Conservation (phyloP, 306 rosid genomes). For the Mimosa bimucronata region DNA sequence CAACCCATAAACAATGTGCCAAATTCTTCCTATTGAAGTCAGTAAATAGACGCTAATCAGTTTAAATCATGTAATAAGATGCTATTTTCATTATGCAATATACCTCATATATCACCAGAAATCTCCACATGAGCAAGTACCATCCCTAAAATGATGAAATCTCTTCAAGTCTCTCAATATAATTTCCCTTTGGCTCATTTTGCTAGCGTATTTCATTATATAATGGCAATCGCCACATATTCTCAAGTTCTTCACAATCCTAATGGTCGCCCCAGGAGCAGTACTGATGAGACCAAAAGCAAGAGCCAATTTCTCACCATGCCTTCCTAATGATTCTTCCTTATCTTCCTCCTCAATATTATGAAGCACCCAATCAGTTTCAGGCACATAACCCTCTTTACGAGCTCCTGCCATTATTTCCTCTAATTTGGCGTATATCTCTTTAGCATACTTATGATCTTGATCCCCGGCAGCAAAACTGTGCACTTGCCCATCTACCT, state of each 20-base stretch:
- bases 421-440: slow-evolving; percentile 4
- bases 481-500: slow-evolving; percentile 16
- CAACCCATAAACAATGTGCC: neutral
- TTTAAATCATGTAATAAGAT: neutral
- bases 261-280: slow-evolving; percentile 11
- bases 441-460: neutral
- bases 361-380: slow-evolving; percentile 15
- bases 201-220: slow-evolving; percentile 8
- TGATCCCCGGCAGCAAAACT: slow-evolving; percentile 17
- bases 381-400: neutral
- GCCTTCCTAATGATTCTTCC: slow-evolving; percentile 24
- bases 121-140: slow-evolving; percentile 13
- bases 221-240: slow-evolving; percentile 23
- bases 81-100: neutral
- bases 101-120: slow-evolving; percentile 6
- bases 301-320: slow-evolving; percentile 24
- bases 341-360: slow-evolving; percentile 20
- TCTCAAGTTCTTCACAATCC: slow-evolving; percentile 27
- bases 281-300: slow-evolving; percentile 20
- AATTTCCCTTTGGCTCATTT: slow-evolving; percentile 7
- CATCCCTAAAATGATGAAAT: slow-evolving; percentile 21
- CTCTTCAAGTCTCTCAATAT: slow-evolving; percentile 18
- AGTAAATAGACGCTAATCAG: neutral
- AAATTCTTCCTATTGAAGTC: neutral
- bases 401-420: slow-evolving; percentile 16